Evolutionary conservation across 2,329 filamentous ascomycete genomes (phyloP).

Genomic region (Delphinella strobiligena): DNA sequence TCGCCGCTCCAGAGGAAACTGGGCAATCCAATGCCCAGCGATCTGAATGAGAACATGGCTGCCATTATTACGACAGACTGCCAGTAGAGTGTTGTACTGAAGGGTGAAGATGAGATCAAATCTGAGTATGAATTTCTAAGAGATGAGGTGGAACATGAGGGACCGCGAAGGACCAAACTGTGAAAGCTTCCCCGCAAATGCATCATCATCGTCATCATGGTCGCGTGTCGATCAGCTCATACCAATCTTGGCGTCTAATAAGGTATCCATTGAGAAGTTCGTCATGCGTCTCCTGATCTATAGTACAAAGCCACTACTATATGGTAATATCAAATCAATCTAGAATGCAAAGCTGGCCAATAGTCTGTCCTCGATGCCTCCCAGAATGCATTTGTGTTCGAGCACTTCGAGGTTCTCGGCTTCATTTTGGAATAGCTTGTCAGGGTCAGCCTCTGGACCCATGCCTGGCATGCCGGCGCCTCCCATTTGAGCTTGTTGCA

Average conservation of each 20-base stretch:
- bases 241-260: no score
- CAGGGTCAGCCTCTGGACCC: slow-evolving; percentile 82
- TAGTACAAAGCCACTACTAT: no score
- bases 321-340: no score
- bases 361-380: slow-evolving; percentile 76
- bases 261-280: no score
- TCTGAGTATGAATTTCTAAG: no score
- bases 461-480: slow-evolving; percentile 67
- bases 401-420: slow-evolving; percentile 92
- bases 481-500: slow-evolving; percentile 53
- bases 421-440: slow-evolving; percentile 88
- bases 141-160: no score
- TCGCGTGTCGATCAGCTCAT: not conserved
- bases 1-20: slow-evolving; percentile 14
- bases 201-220: not conserved
- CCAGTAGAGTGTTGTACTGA: not conserved
- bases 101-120: no score
- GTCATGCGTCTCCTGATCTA: not conserved
- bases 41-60: slow-evolving; percentile 11
- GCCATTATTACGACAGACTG: not conserved
- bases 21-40: slow-evolving; percentile 12
- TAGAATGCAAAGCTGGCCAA: slow-evolving; percentile 39
- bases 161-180: no score
- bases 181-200: slow-evolving; percentile 1
- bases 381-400: slow-evolving; percentile 84